A percentile compares a stretch with the other conserved stretches of the same genome.
Evolutionary conservation across 805 yeast genomes (phyloP).

Genomic region (Hanseniaspora lachancei): DNA sequence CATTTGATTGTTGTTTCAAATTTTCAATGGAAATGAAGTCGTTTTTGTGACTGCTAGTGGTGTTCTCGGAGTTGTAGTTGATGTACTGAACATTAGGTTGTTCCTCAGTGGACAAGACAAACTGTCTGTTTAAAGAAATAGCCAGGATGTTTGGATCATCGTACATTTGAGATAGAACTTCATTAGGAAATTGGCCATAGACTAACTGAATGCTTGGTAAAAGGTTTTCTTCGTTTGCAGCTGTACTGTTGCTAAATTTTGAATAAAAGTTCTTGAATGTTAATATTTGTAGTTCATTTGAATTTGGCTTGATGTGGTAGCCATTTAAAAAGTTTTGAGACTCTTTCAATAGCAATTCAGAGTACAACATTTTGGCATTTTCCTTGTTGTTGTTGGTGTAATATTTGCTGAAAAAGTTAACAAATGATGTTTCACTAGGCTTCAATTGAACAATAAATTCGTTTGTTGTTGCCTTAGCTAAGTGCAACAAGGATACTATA

Average conservation of each 20-base stretch:
- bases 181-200: conserved; percentile 28
- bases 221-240: background rate
- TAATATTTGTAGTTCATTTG: background rate
- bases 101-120: conserved; percentile 25
- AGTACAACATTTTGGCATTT: background rate
- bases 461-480: background rate
- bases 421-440: background rate
- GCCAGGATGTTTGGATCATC: conserved; percentile 28
- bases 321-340: background rate
- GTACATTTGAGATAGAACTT: conserved; percentile 24
- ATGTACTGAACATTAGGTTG: background rate
- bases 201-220: background rate
- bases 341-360: background rate
- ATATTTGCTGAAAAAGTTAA: background rate
- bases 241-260: background rate
- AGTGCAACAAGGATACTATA: background rate
- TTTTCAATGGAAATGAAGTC: background rate
- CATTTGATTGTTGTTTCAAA: background rate
- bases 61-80: background rate
- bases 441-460: conserved; percentile 1
- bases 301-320: background rate
- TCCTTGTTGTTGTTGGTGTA: background rate
- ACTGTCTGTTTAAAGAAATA: conserved; percentile 28
- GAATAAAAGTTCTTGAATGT: background rate
- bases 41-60: background rate